Evolutionary conservation across 805 yeast species (phyloP).

Genomic region (Lipomyces yamadae): DNA sequence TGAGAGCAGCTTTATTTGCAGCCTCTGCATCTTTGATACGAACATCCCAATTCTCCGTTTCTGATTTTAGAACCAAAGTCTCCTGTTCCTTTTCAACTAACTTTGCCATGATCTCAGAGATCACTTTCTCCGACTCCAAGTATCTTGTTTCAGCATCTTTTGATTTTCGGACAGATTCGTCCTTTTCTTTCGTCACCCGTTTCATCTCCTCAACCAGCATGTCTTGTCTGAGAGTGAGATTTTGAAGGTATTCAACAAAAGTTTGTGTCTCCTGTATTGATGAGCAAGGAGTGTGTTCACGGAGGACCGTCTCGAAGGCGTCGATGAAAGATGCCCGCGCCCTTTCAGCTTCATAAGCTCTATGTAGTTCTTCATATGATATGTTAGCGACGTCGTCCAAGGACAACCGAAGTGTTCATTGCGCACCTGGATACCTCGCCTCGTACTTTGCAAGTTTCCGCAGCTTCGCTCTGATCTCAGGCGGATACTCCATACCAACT

Average conservation of each 20-base stretch:
- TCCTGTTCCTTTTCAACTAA: constrained; percentile 16
- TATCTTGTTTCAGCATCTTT: neutral
- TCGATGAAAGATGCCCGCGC: constrained; percentile 62
- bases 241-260: constrained; percentile 69
- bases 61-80: constrained; percentile 7
- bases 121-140: neutral
- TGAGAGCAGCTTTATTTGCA: constrained; percentile 1
- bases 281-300: constrained; percentile 81
- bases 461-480: constrained; percentile 63
- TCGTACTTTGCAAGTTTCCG: constrained; percentile 84
- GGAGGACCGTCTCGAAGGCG: constrained; percentile 68
- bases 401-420: neutral
- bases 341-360: constrained; percentile 85
- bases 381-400: neutral
- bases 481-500: constrained; percentile 52
- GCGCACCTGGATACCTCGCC: constrained; percentile 75
- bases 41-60: constrained; percentile 23
- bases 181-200: constrained; percentile 46
- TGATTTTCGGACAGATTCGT: constrained; percentile 11
- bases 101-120: neutral
- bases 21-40: constrained; percentile 9
- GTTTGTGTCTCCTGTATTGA: constrained; percentile 73
- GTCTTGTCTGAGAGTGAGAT: constrained; percentile 62
- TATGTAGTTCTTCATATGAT: constrained; percentile 53
- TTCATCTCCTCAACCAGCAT: constrained; percentile 71